Percentiles rank a stretch among this genome's conserved stretches.
Evolutionary conservation across 1,284 basidiomycete species (phyloP).

Genomic region (Hemileia vastatrix): DNA sequence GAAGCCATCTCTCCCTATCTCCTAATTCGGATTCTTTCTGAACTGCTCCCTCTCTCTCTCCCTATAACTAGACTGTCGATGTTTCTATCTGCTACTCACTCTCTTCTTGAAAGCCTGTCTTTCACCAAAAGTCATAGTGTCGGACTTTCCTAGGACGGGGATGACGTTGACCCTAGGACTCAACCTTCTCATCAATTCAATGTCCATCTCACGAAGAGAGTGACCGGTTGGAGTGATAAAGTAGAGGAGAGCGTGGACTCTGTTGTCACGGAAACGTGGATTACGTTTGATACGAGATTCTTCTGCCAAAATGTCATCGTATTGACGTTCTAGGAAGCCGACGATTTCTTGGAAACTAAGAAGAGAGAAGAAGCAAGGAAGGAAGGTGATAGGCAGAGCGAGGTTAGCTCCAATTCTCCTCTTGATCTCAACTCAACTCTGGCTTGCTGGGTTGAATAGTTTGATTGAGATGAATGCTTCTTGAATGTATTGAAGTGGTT

Average conservation of each 20-base stretch:
- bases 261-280: slow-evolving; percentile 95
- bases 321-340: slow-evolving; percentile 93
- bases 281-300: slow-evolving; percentile 99
- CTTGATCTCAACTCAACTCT: no score
- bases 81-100: slow-evolving; percentile 50
- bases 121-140: slow-evolving; percentile 82
- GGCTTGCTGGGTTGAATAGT: no score
- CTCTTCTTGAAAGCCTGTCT: slow-evolving; percentile 92
- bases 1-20: no score
- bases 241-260: slow-evolving; percentile 84
- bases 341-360: no score
- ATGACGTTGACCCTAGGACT: slow-evolving; percentile 98
- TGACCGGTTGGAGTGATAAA: slow-evolving; percentile 93
- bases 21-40: no score
- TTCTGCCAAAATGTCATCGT: slow-evolving; percentile 96
- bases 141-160: slow-evolving; percentile 94
- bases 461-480: no score
- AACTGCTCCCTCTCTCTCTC: no score
- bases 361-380: no score
- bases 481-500: no score
- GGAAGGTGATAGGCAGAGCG: no score
- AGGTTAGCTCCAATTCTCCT: no score
- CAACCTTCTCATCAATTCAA: slow-evolving; percentile 90
- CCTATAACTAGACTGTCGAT: background rate
- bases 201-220: slow-evolving; percentile 90